Conservation (phyloP, 805 yeast species). For the Jamesozyma jinghongensis region DNA sequence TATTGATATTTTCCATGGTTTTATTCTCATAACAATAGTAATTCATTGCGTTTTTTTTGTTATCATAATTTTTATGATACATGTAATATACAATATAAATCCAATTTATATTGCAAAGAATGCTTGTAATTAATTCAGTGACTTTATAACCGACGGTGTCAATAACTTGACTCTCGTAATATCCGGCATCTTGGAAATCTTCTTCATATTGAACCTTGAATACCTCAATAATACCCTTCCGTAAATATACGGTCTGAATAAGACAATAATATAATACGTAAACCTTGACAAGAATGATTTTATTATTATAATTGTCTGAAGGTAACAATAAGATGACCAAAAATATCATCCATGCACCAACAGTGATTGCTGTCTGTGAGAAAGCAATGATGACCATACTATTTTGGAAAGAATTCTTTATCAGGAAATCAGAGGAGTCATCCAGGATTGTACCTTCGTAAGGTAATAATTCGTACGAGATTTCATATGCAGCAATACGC, state of each 20-base stretch:
- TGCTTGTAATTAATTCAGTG: slow-evolving; percentile 10
- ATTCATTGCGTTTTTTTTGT: not conserved
- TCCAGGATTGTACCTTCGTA: slow-evolving; percentile 4
- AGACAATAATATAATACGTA: slow-evolving; percentile 52
- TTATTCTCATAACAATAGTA: not conserved
- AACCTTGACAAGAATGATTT: slow-evolving; percentile 48
- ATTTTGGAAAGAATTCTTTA: slow-evolving; percentile 31
- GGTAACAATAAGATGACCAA: slow-evolving; percentile 42
- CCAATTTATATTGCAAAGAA: slow-evolving; percentile 23
- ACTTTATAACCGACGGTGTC: slow-evolving; percentile 12
- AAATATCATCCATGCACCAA: slow-evolving; percentile 64
- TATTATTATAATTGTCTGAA: slow-evolving; percentile 38
- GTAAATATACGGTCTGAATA: slow-evolving; percentile 43
- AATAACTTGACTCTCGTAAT: slow-evolving; percentile 23
- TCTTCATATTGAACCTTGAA: slow-evolving; percentile 42
- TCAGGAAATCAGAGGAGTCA: slow-evolving; percentile 5
- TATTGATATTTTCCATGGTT: not conserved
- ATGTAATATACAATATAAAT: slow-evolving; percentile 22
- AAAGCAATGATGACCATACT: slow-evolving; percentile 40
- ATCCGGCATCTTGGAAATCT: slow-evolving; percentile 45
- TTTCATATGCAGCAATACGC: not conserved
- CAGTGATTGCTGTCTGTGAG: slow-evolving; percentile 46
- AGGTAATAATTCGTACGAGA: not conserved
- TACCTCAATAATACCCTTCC: slow-evolving; percentile 34
- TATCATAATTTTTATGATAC: slow-evolving; percentile 12